Evolutionary conservation across 78 protist genomes (phyloP), one percentile per base, ranked within the genome.

Genomic region (Dictyostelium intermedium): DNA sequence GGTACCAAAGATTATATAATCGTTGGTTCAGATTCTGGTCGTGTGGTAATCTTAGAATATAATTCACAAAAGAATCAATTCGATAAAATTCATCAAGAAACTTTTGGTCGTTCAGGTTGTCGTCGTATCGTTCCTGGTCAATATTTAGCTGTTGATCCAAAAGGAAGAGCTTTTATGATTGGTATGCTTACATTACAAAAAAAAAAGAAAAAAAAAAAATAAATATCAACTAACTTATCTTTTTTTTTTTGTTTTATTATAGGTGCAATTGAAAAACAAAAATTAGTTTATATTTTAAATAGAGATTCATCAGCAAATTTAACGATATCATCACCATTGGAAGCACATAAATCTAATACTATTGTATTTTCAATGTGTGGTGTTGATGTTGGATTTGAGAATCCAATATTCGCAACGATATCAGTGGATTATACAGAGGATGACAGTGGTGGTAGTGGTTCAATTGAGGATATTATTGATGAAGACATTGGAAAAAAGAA

Each of bases 131-230:
- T 99, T 20, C 99, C 99, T 5, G 99, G 99, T 11, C 98, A 99
- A 91, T 98, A 91, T 91, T 56, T 99, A 8, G 99, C 99, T 0
- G 83, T 92, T 8, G 99, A 99, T 76, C 99, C 99, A 43, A 86
- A 85, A 85, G 99, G 99, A 1, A 97, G 99, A 70, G 99, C 99
- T 9, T 95, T 99, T 16, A 99, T 99, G 99, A 95, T 99, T 32
- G 99, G 99, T 87, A 78, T 34, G 91, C 18, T 27, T 1, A 60
- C 1, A 20, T 60, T 60, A 7, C 5, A 7, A 10, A 23, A 4
- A 23, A 20, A 60, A 20, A 60, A 39, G 6, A 60, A 20, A 16
- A 60, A 23, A 20, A 60, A 23, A 20, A 60, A 20, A 60, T 23
- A 27, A 20, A 37, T 53, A 41, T 60, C 32, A 3, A 18, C 2